These are phyloP conservation scores for Acanthamoeba healyi DNA, from an alignment of 208 protist genomes.

Conservation along the genomic window DNA sequence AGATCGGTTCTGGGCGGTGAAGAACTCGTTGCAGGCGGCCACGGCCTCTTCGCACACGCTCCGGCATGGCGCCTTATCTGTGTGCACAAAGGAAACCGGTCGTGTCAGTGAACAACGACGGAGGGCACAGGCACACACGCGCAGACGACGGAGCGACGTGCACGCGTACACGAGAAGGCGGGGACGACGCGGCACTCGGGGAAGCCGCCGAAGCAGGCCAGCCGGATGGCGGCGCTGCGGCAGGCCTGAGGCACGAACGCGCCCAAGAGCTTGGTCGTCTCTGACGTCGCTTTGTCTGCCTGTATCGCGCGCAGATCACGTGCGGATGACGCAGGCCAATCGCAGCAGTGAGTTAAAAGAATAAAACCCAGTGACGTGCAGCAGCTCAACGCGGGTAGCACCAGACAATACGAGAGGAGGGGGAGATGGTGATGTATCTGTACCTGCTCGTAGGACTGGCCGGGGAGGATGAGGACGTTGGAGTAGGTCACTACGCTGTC, in stretches of 20 bases:
- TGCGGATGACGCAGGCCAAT: too few species aligned
- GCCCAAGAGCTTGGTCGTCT: slow-evolving; percentile 14
- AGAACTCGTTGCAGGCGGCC: neutral
- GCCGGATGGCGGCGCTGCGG: neutral
- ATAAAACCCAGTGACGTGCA: too few species aligned
- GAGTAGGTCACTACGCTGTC: slow-evolving; percentile 25
- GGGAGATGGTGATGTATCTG: neutral
- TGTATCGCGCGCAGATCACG: neutral
- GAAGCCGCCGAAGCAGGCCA: slow-evolving; percentile 31
- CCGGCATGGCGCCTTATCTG: neutral
- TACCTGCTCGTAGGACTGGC: slow-evolving; percentile 8
- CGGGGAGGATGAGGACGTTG: neutral
- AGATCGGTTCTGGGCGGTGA: neutral
- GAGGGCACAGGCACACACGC: too few species aligned
- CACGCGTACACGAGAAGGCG: neutral
- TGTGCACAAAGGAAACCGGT: neutral
- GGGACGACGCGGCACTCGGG: neutral
- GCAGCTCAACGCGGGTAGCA: too few species aligned
- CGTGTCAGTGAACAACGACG: too few species aligned
- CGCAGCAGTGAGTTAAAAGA: too few species aligned
- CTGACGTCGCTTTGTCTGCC: slow-evolving; percentile 6
- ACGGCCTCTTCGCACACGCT: slow-evolving; percentile 16
- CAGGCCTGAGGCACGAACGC: slow-evolving; percentile 26
- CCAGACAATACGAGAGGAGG: too few species aligned
- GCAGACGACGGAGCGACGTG: neutral